These are phyloP conservation scores for Phytophthora palmivora DNA, from an alignment of 352 stramenopile genomes.

Conservation along the genomic window DNA sequence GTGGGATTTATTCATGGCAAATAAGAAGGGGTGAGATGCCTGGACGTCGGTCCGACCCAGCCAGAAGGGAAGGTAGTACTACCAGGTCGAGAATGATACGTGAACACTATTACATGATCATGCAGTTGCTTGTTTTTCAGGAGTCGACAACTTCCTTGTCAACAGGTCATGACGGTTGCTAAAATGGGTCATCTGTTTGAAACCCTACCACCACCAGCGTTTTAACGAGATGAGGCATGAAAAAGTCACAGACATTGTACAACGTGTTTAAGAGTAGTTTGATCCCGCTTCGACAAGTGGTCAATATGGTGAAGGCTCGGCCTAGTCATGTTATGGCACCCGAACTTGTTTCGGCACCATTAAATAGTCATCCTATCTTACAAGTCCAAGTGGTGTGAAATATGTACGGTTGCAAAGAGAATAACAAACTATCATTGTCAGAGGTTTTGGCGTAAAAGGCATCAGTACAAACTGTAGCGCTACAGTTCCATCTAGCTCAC, in stretches of 20 bases:
- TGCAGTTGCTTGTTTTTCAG: slow-evolving; percentile 1
- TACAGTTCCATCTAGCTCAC: too few relatives aligned
- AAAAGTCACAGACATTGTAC: background rate
- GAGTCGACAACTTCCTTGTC: background rate
- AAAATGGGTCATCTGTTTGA: background rate
- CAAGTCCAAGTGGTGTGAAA: too few relatives aligned
- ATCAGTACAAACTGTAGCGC: too few relatives aligned
- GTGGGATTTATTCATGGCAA: too few relatives aligned
- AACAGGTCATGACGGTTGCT: slow-evolving; percentile 2
- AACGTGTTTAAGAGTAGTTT: background rate
- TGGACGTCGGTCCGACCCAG: background rate
- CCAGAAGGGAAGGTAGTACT: background rate
- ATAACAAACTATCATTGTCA: background rate
- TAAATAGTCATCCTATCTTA: too few relatives aligned
- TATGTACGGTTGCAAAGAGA: too few relatives aligned
- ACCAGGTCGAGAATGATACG: background rate
- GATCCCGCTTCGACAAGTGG: background rate
- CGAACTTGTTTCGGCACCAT: too few relatives aligned
- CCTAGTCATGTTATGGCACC: too few relatives aligned
- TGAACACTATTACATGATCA: background rate
- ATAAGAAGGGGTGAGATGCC: too few relatives aligned
- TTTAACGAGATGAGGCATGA: background rate
- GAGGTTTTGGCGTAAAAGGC: too few relatives aligned
- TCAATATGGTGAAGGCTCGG: background rate
- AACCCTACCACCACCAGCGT: background rate